Percentiles rank a stretch among this genome's conserved stretches.
These are phyloP conservation scores for Nemania abortiva DNA, from an alignment of 2,329 filamentous ascomycete genomes.

Conservation along the genomic window DNA sequence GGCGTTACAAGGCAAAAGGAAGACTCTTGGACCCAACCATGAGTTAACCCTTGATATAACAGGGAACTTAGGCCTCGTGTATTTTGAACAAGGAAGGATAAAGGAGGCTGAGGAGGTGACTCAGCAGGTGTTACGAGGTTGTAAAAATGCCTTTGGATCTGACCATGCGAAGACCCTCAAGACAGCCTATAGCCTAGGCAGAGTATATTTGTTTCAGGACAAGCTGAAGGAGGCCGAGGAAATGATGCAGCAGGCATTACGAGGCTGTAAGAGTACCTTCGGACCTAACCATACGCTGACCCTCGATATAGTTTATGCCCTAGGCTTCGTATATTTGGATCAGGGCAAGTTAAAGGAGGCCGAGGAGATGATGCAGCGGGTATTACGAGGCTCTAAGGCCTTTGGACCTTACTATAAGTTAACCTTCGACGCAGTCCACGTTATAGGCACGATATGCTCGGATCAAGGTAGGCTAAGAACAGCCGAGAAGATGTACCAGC, in stretches of 20 bases:
- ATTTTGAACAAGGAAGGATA: no score
- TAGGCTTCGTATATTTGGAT: neutral
- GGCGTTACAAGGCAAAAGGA: no score
- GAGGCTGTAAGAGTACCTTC: slow-evolving; percentile 36
- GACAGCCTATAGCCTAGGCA: slow-evolving; percentile 45
- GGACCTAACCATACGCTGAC: slow-evolving; percentile 25
- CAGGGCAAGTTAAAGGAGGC: slow-evolving; percentile 45
- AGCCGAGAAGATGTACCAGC: no score
- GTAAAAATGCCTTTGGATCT: slow-evolving; percentile 2
- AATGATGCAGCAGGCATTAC: slow-evolving; percentile 50
- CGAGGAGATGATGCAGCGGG: slow-evolving; percentile 49
- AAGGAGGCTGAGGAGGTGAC: no score
- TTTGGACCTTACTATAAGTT: neutral
- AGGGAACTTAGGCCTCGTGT: no score
- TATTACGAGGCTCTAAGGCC: slow-evolving; percentile 42
- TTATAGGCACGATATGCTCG: no score
- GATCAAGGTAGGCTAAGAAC: no score
- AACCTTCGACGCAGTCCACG: no score
- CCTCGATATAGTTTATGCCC: neutral
- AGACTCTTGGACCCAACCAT: no score
- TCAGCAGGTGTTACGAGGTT: no score
- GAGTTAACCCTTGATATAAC: no score
- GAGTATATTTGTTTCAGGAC: slow-evolving; percentile 47
- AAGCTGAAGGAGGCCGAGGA: slow-evolving; percentile 45
- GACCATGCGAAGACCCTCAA: slow-evolving; percentile 9